Percentiles rank a stretch among this genome's conserved stretches.
phyloP scores from a whole-genome alignment of 23 red algal genomes.

The Gracilariopsis chorda region DNA sequence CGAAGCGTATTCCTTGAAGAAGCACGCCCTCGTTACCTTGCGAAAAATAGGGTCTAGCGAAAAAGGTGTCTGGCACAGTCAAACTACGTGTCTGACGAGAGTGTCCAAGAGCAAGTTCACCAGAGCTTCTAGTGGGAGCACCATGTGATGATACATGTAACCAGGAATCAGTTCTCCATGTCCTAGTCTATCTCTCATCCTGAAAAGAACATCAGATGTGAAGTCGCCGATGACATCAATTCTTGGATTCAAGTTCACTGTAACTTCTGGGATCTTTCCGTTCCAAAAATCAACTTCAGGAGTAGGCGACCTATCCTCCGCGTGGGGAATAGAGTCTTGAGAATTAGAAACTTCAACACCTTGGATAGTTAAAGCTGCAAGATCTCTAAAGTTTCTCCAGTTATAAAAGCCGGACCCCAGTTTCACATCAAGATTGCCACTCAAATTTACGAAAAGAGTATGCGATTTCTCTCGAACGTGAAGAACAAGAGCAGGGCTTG shows the following conservation, averaged over 20 bases:
- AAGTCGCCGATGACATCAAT: constrained; percentile 64
- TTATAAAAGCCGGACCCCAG: constrained; percentile 60
- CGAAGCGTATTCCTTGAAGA: too few species aligned
- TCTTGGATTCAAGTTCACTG: constrained; percentile 47
- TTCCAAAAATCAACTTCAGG: background rate
- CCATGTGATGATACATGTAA: constrained; percentile 50
- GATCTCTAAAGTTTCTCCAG: constrained; percentile 45
- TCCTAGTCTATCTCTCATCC: constrained; percentile 3
- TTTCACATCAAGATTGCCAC: constrained; percentile 37
- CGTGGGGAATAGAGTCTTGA: background rate
- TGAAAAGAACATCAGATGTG: constrained; percentile 28
- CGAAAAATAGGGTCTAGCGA: background rate
- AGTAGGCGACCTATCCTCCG: background rate
- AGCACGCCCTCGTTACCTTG: too few species aligned
- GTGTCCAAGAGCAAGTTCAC: constrained; percentile 1
- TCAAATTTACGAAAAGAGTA: background rate
- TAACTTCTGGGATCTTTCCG: background rate
- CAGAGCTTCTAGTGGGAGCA: constrained; percentile 24
- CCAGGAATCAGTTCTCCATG: constrained; percentile 31
- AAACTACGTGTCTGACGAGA: background rate
- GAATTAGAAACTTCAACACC: constrained; percentile 10
- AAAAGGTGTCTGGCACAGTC: too few species aligned
- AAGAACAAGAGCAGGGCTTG: constrained; percentile 22
- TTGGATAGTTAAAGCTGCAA: constrained; percentile 20
- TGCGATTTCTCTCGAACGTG: background rate